Evolutionary conservation across 1,139 yeast genomes (phyloP).

Genomic region (Candida glucosophila): DNA sequence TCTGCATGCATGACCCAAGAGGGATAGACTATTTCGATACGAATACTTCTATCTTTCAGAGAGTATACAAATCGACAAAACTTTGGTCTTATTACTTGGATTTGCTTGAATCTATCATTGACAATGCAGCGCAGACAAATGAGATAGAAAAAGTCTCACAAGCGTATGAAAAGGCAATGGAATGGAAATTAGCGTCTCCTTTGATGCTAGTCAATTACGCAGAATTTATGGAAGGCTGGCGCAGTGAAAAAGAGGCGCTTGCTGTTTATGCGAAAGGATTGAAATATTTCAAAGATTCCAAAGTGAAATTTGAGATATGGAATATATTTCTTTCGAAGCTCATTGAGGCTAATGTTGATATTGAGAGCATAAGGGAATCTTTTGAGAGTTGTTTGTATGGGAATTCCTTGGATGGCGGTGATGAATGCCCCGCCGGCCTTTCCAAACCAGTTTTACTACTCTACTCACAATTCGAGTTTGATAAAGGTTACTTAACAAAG

Average conservation of each 20-base stretch:
- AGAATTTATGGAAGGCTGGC: conserved; percentile 43
- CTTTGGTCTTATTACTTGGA: conserved; percentile 76
- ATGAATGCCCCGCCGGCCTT: conserved; percentile 28
- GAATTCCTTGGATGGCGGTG: conserved; percentile 17
- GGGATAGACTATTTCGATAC: conserved; percentile 31
- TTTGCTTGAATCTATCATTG: conserved; percentile 54
- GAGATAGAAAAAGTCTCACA: conserved; percentile 14
- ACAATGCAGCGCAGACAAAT: conserved; percentile 11
- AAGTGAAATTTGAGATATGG: conserved; percentile 63
- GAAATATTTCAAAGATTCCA: conserved; percentile 48
- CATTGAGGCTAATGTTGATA: conserved; percentile 18
- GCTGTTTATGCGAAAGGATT: conserved; percentile 63
- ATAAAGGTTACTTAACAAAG: conserved; percentile 18
- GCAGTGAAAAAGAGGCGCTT: conserved; percentile 45
- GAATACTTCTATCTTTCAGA: conserved; percentile 44
- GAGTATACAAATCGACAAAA: conserved; percentile 51
- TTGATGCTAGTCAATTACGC: conserved; percentile 61
- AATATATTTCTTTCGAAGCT: conserved; percentile 54
- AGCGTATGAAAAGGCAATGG: conserved; percentile 55
- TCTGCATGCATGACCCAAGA: conserved; percentile 10
- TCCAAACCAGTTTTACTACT: conserved; percentile 42
- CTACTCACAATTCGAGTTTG: conserved; percentile 54
- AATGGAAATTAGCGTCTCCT: conserved; percentile 63
- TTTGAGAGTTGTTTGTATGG: conserved; percentile 49
- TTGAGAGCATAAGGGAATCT: conserved; percentile 61